Evolutionary conservation across 768 basidiomycete species (phyloP).

Genomic region (Porphyrellus cyaneotinctus): DNA sequence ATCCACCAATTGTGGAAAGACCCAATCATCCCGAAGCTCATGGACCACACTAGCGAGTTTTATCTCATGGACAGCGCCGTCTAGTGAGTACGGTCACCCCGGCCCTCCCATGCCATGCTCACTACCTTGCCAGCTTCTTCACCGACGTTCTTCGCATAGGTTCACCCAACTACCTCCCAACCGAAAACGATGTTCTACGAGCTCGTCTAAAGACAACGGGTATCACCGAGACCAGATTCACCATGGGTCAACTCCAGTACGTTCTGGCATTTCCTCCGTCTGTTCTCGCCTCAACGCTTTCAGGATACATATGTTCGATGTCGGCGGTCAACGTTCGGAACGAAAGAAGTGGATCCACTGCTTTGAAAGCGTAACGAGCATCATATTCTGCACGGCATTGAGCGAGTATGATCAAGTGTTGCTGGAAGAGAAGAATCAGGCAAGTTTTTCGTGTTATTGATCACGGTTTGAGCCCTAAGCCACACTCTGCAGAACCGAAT

Average conservation of each 20-base stretch:
- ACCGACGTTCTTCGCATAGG: constrained; percentile 81
- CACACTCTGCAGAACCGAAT: constrained; percentile 56
- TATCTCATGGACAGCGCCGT: constrained; percentile 94
- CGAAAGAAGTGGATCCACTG: constrained; percentile 82
- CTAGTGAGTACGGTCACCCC: constrained; percentile 53
- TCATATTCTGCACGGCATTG: constrained; percentile 74
- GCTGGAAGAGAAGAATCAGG: constrained; percentile 49
- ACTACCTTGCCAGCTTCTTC: constrained; percentile 62
- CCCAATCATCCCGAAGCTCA: constrained; percentile 48
- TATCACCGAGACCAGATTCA: constrained; percentile 84
- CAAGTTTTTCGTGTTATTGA: neutral
- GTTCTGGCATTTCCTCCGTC: constrained; percentile 12
- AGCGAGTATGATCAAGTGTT: constrained; percentile 74
- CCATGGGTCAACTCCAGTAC: constrained; percentile 61
- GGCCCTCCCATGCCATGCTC: neutral
- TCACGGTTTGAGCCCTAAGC: neutral
- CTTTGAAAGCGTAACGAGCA: constrained; percentile 75
- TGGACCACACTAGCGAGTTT: constrained; percentile 68
- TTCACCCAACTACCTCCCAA: constrained; percentile 73
- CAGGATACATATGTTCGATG: constrained; percentile 71
- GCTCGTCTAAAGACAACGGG: constrained; percentile 89
- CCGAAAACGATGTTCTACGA: constrained; percentile 80
- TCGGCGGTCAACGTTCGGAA: constrained; percentile 77
- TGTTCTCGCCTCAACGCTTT: neutral
- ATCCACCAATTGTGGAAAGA: constrained; percentile 70